Evolutionary conservation across 371 early-diverging fungal species (phyloP), one percentile per base, ranked within the genome.

Genomic region (Smittium culicis): DNA sequence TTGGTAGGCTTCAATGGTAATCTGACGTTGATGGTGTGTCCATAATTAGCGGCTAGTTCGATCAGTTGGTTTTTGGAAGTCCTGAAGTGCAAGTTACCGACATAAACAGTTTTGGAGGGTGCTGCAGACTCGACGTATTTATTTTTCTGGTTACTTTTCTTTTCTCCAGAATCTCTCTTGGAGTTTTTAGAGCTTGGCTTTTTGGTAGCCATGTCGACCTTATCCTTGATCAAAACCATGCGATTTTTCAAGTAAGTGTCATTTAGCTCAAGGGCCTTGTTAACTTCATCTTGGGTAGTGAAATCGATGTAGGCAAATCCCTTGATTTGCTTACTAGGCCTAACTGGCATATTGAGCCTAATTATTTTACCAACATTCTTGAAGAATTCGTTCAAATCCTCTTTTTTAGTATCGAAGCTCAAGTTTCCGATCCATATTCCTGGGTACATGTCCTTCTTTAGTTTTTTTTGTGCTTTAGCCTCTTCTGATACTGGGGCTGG

Each of bases 371-470:
- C 77, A 20, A 68, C 61, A 62, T 71, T 69, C 20, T 68, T 59
- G 75, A 89, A 85, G 71, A 85, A 87, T 34, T 79, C 75, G 27
- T 69, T 70, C 61, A 89, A 71, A 0, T 79, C 73, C 54, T 83
- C 81, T 28, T 77, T 77, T 1, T 82, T 81, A 11, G 84, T 84
- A 2, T 77, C 62, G 69, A 80, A 89, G 17, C 83, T 75, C 34
- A 89, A 73, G 72, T 89, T 89, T 5, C 89, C 89, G 34, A 89
- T 84, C 89, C 89, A 89, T 61, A 88, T 78, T 71, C 87, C 3
- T 70, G 77, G n/a, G 57, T 27, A 33, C 30, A 55, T 67, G 70
- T 69, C 30, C 57, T 62, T 65, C 73, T 68, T 25, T 65, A 69
- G 66, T 73, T 72, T 17, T 61, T 35, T 25, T 70, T 74, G 28